Base-by-base conservation (phyloP, 208 protist genomes). In the Wallacemonas sp. region DNA sequence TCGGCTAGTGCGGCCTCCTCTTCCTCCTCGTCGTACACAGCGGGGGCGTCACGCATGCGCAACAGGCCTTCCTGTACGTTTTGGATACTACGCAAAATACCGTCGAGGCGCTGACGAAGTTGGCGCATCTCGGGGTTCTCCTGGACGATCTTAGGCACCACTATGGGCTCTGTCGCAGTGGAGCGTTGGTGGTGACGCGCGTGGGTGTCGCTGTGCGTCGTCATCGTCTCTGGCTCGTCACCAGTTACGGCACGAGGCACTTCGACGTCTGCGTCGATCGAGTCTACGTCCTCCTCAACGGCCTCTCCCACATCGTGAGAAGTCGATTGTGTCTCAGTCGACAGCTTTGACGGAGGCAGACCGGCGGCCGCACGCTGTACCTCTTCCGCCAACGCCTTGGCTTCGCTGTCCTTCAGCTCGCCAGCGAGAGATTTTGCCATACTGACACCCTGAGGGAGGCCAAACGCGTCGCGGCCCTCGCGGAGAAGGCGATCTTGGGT, bases 401-500 rank as follows among this genome's bases (percentile, higher is more conserved):
- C 44, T 55, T 72, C 75, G 8, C 70, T 74, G 28, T 80, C 70
- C 30, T 74, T 70, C 12, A 68, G 74, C 56, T 88, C 89, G 39
- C 84, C 33, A 0, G 77, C 82, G 11, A 96, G 77, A 1, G 87
- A 80, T 58, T 93, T 80, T 38, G 87, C 87, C 45, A 96, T 80
- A 68, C 87, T 96, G 27, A 96, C 66, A 26, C 75, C 87, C 19
- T 70, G 30, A 0, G 87, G 87, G 22, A 96, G 59, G 14, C 82
- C 85, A 34, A 93, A 70, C 24, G 76, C 61, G 56, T 87, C 80
- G 39, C 75, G 62, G 24, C 90, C 88, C 12, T 74, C 62, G 58
- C 84, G 77, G 36, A 88, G 87, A 34, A 96, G 78, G 36, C 84
- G 87, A 59, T 96, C 90, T 66, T 94, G 90, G 75, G 92, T 86